Base-by-base conservation (phyloP, 2,329 filamentous ascomycete genomes). In the Trichoderma sp. region DNA sequence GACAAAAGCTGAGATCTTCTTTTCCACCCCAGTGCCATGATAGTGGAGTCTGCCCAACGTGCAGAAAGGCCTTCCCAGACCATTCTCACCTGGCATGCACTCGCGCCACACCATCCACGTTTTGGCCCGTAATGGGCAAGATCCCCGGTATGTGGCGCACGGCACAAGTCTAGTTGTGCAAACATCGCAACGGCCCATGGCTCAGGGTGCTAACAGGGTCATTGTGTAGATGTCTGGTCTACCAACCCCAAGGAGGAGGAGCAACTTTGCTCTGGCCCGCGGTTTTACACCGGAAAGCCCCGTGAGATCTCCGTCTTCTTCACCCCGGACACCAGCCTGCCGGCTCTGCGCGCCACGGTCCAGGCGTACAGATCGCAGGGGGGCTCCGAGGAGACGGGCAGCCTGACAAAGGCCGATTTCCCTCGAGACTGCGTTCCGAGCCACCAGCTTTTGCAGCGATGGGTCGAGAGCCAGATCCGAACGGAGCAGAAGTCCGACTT, bases 41-140 rank as follows among this genome's bases (percentile, higher is more conserved):
- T 64, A 78, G 71, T 75, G 77, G 77, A 69, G 76, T 79, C 69
- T 79, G 77, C 71, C 77, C 77, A 69, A 76, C 75, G 58, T 79
- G 77, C 70, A 75, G 77, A 66, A 79, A 78, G 70, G 73, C 76
- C 51, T 79, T 79, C 63, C 77, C 77, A 61, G 71, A 77, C 61
- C 76, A 78, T 69, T 75, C 77, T 58, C 77, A 78, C 70, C 70
- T 79, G 57, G 76, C 76, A 65, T 79, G 77, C 68, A 78, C 72
- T 60, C 77, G 77, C 66, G 72, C 72, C 65, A 78, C 74, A 68
- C 77, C 76, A 66, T 73, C 69, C 65, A 72, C 72, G 70, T 73
- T 75, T 64, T 76, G 74, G 73, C 77, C 77, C 52, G 75, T 78
- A 68, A 76, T 78, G 72, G 73, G 73, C 68, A 74, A 72, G 66